Evolutionary conservation across 208 protist genomes (phyloP).

Genomic region (Herpetomonas samuelpessoai): DNA sequence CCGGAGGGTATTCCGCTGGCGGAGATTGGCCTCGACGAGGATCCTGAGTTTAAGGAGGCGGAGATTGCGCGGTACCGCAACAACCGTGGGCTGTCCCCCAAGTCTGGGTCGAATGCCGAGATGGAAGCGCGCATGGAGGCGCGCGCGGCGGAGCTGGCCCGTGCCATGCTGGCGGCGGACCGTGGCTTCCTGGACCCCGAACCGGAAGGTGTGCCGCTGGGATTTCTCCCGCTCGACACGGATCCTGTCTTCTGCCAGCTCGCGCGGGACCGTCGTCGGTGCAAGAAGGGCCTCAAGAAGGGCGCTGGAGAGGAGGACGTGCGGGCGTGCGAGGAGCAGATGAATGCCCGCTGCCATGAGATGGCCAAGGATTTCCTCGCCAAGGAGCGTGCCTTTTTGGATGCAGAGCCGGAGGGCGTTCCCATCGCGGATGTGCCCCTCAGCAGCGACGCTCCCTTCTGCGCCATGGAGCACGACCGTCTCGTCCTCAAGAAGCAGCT

Average conservation of each 20-base stretch:
- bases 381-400: conserved; percentile 50
- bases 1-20: conserved; percentile 66
- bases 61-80: conserved; percentile 69
- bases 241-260: conserved; percentile 63
- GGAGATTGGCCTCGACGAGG: conserved; percentile 71
- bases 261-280: conserved; percentile 50
- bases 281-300: conserved; percentile 51
- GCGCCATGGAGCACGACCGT: conserved; percentile 30
- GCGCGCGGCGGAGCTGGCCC: conserved; percentile 53
- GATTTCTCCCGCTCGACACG: conserved; percentile 55
- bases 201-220: conserved; percentile 80
- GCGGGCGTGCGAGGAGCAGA: conserved; percentile 45
- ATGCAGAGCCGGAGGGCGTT: conserved; percentile 49
- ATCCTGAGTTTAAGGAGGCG: conserved; percentile 72
- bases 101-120: conserved; percentile 20
- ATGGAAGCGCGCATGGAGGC: conserved; percentile 47
- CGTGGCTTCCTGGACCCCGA: conserved; percentile 68
- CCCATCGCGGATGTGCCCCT: conserved; percentile 35
- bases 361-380: conserved; percentile 39
- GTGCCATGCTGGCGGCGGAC: conserved; percentile 48
- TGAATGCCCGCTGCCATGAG: conserved; percentile 69
- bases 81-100: conserved; percentile 16
- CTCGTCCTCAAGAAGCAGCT: conserved; percentile 17
- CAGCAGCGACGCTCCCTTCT: conserved; percentile 27
- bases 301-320: conserved; percentile 40